Percentiles rank a stretch among this genome's conserved stretches.
Conservation (phyloP, 2,329 filamentous ascomycete genomes). For the Fusarium sp. region DNA sequence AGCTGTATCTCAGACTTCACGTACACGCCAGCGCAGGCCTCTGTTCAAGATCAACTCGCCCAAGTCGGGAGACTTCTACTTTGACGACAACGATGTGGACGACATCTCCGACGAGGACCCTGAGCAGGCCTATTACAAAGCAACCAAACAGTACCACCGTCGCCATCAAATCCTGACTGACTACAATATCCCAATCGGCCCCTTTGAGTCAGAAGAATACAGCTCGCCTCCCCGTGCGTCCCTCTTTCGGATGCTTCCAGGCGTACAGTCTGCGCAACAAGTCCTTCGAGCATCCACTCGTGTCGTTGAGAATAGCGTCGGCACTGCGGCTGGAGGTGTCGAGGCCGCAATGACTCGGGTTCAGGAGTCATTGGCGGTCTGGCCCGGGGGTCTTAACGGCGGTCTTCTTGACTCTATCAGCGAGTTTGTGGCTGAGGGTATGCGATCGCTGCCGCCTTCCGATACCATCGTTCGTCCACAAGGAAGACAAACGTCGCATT, state of each 20-base stretch:
- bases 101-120: not conserved
- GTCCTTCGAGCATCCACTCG: not conserved
- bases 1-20: not conserved
- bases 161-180: not conserved
- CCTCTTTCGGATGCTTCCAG: not conserved
- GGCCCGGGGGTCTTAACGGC: not conserved
- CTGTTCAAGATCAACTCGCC: not conserved
- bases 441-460: conserved; percentile 18
- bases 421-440: conserved; percentile 19
- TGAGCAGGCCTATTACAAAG: not conserved
- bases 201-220: not conserved
- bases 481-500: not conserved
- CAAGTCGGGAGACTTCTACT: not conserved
- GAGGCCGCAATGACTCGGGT: conserved; percentile 8
- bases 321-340: not conserved
- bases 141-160: not conserved
- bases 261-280: not conserved
- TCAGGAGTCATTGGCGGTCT: conserved; percentile 7
- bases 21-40: not conserved
- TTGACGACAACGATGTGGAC: not conserved
- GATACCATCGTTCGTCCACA: conserved; percentile 10
- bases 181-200: conserved; percentile 13
- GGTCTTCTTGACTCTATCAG: not conserved
- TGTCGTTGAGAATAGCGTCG: not conserved
- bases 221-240: not conserved